These are phyloP conservation scores for Coprinopsis sp. DNA, from an alignment of 768 basidiomycete species.

Conservation along the genomic window DNA sequence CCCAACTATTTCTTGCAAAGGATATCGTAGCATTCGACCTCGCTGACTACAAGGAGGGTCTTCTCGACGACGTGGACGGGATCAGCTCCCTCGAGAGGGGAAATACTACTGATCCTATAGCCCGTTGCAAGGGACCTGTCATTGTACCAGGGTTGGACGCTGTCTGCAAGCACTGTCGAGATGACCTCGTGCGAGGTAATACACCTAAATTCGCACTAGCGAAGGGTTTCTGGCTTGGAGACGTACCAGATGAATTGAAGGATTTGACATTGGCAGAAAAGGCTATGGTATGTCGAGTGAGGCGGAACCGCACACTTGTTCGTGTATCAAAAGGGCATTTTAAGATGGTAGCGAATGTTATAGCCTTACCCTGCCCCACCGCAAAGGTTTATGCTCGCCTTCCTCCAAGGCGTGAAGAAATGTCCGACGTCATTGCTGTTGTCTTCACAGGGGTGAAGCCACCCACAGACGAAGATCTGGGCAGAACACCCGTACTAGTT, in stretches of 20 bases:
- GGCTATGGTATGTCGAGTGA: slow-evolving; percentile 19
- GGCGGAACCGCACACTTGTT: slow-evolving; percentile 26
- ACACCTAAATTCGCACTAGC: slow-evolving; percentile 17
- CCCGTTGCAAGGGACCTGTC: too few species aligned
- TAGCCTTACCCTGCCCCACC: slow-evolving; percentile 24
- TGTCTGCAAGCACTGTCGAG: too few species aligned
- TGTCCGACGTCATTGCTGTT: slow-evolving; percentile 11
- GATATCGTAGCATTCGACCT: neutral
- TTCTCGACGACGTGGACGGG: neutral
- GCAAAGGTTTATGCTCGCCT: slow-evolving; percentile 21
- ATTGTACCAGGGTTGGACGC: neutral
- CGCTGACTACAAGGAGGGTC: neutral
- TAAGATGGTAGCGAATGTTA: slow-evolving; percentile 26
- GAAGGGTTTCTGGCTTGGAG: slow-evolving; percentile 32
- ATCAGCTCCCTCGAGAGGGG: neutral
- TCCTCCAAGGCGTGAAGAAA: slow-evolving; percentile 18
- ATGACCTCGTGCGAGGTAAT: neutral
- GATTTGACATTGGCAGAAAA: slow-evolving; percentile 24
- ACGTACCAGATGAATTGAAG: slow-evolving; percentile 24
- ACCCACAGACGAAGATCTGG: neutral
- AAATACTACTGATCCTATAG: neutral
- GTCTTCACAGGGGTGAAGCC: neutral
- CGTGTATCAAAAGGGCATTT: slow-evolving; percentile 20
- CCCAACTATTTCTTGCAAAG: neutral
- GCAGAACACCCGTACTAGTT: neutral